Conservation (phyloP, 345 rosid genomes). For the Trapa incisa region DNA sequence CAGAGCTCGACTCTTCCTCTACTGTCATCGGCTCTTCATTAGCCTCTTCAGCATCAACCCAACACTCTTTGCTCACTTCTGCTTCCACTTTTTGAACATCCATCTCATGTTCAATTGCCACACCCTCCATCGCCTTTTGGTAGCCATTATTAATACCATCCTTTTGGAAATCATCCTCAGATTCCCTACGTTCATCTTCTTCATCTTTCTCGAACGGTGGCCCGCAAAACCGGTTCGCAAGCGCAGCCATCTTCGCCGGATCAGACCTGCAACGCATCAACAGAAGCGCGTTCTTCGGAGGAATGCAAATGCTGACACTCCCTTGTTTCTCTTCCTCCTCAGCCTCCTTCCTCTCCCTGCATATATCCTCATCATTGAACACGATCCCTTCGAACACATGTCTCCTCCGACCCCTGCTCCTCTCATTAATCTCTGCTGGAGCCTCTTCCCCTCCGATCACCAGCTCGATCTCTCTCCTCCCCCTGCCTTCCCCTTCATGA, state of each 20-base stretch:
- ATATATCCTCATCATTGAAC: constrained; percentile 27
- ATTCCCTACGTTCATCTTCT: constrained; percentile 9
- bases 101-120: constrained; percentile 17
- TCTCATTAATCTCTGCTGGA: constrained; percentile 21
- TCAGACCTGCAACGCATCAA: constrained; percentile 95
- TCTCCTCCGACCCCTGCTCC: constrained; percentile 49
- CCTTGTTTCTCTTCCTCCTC: constrained; percentile 30
- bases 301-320: constrained; percentile 48
- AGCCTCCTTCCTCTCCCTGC: constrained; percentile 7
- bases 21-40: not conserved
- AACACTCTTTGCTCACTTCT: constrained; percentile 1
- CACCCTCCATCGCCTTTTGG: constrained; percentile 7
- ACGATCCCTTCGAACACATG: constrained; percentile 63
- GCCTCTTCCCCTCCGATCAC: constrained; percentile 20
- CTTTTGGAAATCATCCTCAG: not conserved
- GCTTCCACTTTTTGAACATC: constrained; percentile 5
- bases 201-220: constrained; percentile 25
- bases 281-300: constrained; percentile 82
- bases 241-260: constrained; percentile 84
- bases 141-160: not conserved
- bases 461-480: constrained; percentile 57
- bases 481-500: constrained; percentile 46
- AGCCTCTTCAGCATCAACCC: constrained; percentile 3
- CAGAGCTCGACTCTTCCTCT: constrained; percentile 4
- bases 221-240: constrained; percentile 63